Conservation (phyloP, 371 early-diverging fungal species). For the Basidiobolus meristosporus region DNA sequence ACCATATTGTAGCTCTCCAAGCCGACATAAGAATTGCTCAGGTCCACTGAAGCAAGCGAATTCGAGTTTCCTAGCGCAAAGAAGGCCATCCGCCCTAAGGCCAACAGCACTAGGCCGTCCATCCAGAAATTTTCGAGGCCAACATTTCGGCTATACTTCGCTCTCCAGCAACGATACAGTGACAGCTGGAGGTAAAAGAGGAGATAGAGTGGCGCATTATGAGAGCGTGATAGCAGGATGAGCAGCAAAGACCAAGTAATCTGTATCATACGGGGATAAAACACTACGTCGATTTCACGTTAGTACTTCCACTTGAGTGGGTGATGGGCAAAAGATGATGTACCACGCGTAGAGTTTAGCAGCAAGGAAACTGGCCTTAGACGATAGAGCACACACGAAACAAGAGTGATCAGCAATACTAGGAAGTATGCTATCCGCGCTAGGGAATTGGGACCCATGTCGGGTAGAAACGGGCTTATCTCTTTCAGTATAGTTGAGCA, state of each 20-base stretch:
- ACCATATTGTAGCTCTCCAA: slow-evolving; percentile 34
- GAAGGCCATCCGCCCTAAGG: slow-evolving; percentile 29
- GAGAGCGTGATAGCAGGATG: slow-evolving; percentile 31
- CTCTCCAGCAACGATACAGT: slow-evolving; percentile 9
- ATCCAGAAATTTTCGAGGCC: neutral
- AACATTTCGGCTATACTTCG: neutral
- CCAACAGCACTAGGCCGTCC: slow-evolving; percentile 1
- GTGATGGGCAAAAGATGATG: too few species aligned
- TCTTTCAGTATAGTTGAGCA: too few species aligned
- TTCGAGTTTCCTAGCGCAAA: slow-evolving; percentile 58
- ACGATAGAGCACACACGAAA: too few species aligned
- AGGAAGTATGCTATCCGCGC: too few species aligned
- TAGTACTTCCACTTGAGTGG: too few species aligned
- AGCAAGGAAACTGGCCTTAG: too few species aligned
- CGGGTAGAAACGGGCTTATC: too few species aligned
- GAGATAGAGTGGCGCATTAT: slow-evolving; percentile 32
- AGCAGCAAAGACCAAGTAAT: slow-evolving; percentile 17
- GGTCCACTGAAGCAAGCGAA: slow-evolving; percentile 55
- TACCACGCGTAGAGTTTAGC: too few species aligned
- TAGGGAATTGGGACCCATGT: too few species aligned
- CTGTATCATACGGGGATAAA: neutral
- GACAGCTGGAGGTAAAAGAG: slow-evolving; percentile 27
- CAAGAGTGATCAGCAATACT: too few species aligned
- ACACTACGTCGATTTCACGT: too few species aligned
- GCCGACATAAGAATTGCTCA: slow-evolving; percentile 61